phyloP scores from a whole-genome alignment of 306 rosid genomes.

The Prunus campanulata region DNA sequence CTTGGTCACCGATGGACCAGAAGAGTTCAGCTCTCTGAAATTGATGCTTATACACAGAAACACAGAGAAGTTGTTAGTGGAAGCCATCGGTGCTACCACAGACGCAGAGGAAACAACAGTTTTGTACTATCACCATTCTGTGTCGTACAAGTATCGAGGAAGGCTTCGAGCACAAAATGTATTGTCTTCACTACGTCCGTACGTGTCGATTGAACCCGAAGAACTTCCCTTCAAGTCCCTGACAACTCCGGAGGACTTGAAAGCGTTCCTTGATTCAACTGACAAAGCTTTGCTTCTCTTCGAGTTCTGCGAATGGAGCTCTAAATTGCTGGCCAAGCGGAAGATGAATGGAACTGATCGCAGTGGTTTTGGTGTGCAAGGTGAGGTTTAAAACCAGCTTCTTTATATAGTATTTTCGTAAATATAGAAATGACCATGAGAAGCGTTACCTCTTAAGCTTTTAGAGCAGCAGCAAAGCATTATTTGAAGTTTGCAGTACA shows the following conservation, averaged over 20 bases:
- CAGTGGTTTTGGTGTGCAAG: conserved; percentile 32
- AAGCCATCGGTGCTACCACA: conserved; percentile 53
- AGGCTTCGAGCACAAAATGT: conserved; percentile 53
- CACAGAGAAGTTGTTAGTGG: conserved; percentile 52
- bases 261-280: conserved; percentile 56
- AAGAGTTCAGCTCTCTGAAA: conserved; percentile 45
- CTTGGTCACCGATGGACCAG: conserved; percentile 23
- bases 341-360: conserved; percentile 43
- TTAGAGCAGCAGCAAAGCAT: neutral
- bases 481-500: neutral
- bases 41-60: conserved; percentile 60
- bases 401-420: neutral
- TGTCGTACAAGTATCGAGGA: conserved; percentile 68
- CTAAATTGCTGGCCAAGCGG: conserved; percentile 40
- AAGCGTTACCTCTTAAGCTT: too few species aligned
- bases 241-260: conserved; percentile 41
- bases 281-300: conserved; percentile 66
- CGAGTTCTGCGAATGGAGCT: conserved; percentile 89
- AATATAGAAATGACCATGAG: neutral
- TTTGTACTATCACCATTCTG: conserved; percentile 60
- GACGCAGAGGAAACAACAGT: conserved; percentile 48
- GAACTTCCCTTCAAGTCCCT: conserved; percentile 58
- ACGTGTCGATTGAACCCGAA: conserved; percentile 37
- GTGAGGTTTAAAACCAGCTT: conserved; percentile 24
- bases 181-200: conserved; percentile 45